These are phyloP conservation scores for Turnera subulata DNA, from an alignment of 345 rosid species.

Conservation along the genomic window DNA sequence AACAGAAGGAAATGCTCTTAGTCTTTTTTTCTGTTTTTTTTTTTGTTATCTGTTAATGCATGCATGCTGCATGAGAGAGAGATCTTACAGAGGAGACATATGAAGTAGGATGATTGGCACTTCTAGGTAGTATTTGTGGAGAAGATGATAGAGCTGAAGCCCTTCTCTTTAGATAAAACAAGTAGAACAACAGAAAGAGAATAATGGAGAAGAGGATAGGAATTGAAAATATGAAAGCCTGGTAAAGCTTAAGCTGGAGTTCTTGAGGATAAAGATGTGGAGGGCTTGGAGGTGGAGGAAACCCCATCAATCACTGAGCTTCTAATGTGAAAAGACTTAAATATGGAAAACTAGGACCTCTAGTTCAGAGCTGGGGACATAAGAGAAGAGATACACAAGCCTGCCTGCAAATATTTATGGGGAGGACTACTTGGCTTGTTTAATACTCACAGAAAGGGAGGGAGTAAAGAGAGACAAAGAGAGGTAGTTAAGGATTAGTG, in stretches of 20 bases:
- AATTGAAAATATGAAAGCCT: conserved; percentile 94
- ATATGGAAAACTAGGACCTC: not conserved
- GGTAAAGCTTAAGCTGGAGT: conserved; percentile 86
- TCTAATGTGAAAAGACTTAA: not conserved
- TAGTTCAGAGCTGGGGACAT: not conserved
- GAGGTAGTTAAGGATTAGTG: conserved; percentile 11
- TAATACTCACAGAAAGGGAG: not conserved
- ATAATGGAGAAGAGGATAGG: conserved; percentile 90
- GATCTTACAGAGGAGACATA: conserved; percentile 46
- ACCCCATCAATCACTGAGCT: conserved; percentile 43
- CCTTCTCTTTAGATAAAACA: conserved; percentile 94
- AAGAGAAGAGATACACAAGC: conserved; percentile 3
- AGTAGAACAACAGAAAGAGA: conserved; percentile 78
- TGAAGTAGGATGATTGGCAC: conserved; percentile 36
- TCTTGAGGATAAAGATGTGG: conserved; percentile 80
- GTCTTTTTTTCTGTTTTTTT: too few relatives aligned
- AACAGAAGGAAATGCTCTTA: too few relatives aligned
- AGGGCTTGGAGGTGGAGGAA: conserved; percentile 51
- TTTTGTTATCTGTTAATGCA: not conserved
- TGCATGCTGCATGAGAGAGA: not conserved
- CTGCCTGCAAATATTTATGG: too few relatives aligned
- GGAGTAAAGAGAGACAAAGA: not conserved
- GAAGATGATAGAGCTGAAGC: conserved; percentile 46
- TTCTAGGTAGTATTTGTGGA: conserved; percentile 42
- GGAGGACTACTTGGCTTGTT: too few relatives aligned